These are phyloP conservation scores for Porogramme epimiltina DNA, from an alignment of 1,284 basidiomycete genomes.

Conservation along the genomic window DNA sequence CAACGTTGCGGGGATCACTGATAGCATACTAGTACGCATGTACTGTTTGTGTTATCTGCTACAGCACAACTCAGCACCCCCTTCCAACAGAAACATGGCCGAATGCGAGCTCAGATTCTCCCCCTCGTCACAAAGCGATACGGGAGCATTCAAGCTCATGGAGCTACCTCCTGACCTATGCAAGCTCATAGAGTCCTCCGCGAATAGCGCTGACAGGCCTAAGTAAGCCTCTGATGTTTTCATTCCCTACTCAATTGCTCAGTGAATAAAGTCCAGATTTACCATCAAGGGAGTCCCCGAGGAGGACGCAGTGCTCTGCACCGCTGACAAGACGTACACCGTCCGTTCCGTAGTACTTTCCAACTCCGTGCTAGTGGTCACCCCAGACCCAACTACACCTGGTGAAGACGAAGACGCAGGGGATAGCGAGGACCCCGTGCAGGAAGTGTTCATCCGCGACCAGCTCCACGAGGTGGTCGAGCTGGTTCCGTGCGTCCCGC, in stretches of 20 bases:
- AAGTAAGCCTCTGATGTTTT: conserved; percentile 18
- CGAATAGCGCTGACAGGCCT: conserved; percentile 5
- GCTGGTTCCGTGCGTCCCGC: conserved; percentile 70
- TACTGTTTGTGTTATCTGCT: too few relatives aligned
- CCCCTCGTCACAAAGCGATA: conserved; percentile 43
- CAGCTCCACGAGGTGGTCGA: conserved; percentile 80
- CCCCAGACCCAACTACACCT: conserved; percentile 49
- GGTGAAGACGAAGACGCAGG: conserved; percentile 33
- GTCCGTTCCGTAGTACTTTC: conserved; percentile 84
- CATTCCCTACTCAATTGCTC: conserved; percentile 1
- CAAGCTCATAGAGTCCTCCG: conserved; percentile 38
- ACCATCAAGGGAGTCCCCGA: conserved; percentile 78
- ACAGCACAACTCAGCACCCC: too few relatives aligned
- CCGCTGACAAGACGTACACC: conserved; percentile 73
- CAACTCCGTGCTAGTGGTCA: conserved; percentile 80
- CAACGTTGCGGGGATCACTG: too few relatives aligned
- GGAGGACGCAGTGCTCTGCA: conserved; percentile 91
- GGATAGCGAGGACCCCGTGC: conserved; percentile 27
- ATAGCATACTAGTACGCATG: too few relatives aligned
- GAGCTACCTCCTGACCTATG: conserved; percentile 69
- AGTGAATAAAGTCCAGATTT: conserved; percentile 45
- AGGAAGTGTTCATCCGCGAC: conserved; percentile 64
- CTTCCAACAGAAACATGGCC: conserved; percentile 33
- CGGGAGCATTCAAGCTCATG: conserved; percentile 61
- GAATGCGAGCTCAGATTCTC: conserved; percentile 59